Evolutionary conservation across 2,329 filamentous ascomycete species (phyloP).

Genomic region (Aspergillus sp.): DNA sequence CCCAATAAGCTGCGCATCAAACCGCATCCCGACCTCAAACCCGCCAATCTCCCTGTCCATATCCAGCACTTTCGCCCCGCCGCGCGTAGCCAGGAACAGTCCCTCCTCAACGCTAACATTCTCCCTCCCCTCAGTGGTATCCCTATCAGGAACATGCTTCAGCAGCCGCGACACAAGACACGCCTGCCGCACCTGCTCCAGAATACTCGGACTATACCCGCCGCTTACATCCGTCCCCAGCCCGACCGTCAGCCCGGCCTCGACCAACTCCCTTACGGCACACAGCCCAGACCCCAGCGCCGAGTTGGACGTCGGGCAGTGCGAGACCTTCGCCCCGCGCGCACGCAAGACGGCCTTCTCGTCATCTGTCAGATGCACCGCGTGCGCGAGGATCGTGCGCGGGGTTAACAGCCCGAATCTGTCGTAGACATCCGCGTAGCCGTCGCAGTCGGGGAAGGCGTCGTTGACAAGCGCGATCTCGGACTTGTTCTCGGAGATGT

Average conservation of each 20-base stretch:
- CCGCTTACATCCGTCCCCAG: conserved; percentile 87
- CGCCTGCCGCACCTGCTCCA: conserved; percentile 76
- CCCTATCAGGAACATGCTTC: conserved; percentile 40
- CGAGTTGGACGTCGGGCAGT: conserved; percentile 82
- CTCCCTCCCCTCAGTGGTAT: conserved; percentile 33
- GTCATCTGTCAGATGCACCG: conserved; percentile 59
- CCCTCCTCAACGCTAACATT: conserved; percentile 80
- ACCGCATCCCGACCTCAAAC: conserved; percentile 80
- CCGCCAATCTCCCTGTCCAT: conserved; percentile 62
- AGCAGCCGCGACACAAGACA: conserved; percentile 64
- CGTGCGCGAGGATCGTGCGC: conserved; percentile 77
- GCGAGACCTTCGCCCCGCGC: conserved; percentile 58
- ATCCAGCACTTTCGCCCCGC: conserved; percentile 73
- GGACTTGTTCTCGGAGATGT: conserved; percentile 71
- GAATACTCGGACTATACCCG: conserved; percentile 70
- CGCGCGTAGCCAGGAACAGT: conserved; percentile 76
- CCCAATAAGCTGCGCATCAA: conserved; percentile 77
- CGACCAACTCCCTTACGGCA: conserved; percentile 63
- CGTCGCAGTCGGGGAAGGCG: conserved; percentile 54
- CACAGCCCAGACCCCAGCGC: conserved; percentile 71
- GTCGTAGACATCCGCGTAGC: conserved; percentile 79
- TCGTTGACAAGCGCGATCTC: conserved; percentile 63
- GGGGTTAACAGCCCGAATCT: conserved; percentile 55
- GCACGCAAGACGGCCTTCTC: conserved; percentile 58
- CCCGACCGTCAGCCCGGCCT: conserved; percentile 67